Base-by-base conservation (phyloP, 441 rosid species). In the Adansonia gregorii region DNA sequence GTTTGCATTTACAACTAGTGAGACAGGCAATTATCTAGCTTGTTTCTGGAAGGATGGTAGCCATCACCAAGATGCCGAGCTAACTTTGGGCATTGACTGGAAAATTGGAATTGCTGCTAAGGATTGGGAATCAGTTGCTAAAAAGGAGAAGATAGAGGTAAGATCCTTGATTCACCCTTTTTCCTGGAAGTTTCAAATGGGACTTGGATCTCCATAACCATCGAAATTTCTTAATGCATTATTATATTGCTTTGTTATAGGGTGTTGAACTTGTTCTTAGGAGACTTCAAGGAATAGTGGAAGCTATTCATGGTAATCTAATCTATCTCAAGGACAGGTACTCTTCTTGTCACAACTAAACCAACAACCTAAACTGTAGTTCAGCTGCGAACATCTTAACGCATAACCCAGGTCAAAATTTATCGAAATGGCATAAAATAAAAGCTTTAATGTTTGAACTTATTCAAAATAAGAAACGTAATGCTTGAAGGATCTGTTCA, bases 121-220 rank as follows among this genome's bases (percentile, higher is more conserved):
- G 88, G 94, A 94, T 84, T 94, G 98, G 98, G 97, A 93, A 19
- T 87, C 95, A 27, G 93, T 94, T 77, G 98, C 95, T 0, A 94
- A 83, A 87, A 93, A 89, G 78, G 97, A 94, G 78, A 90, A 93
- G 82, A 90, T 94, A 35, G 92, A 94, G 97, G 97, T 80, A 77
- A 81, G 87, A 76, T 78, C 48, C 69, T 71, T 63, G 6, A 76
- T 31, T 4, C n/a, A 7, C 15, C 39, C 24, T 65, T 5, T 20
- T 49, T 7, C 55, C 22, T 76, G 55, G 55, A 55, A 58, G 59
- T 64, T 48, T 31, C 41, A 31, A 31, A 8, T 43, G 8, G 3
- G 51, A 17, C 66, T 31, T 49, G n/a, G 9, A 15, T 8, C 60
- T 67, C 12, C 6, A 0, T 56, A 20, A 6, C 43, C 58, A 48